Percentiles rank a stretch among this genome's conserved stretches.
These are phyloP conservation scores for Alnus glutinosa DNA, from an alignment of 306 rosid species.

Conservation along the genomic window DNA sequence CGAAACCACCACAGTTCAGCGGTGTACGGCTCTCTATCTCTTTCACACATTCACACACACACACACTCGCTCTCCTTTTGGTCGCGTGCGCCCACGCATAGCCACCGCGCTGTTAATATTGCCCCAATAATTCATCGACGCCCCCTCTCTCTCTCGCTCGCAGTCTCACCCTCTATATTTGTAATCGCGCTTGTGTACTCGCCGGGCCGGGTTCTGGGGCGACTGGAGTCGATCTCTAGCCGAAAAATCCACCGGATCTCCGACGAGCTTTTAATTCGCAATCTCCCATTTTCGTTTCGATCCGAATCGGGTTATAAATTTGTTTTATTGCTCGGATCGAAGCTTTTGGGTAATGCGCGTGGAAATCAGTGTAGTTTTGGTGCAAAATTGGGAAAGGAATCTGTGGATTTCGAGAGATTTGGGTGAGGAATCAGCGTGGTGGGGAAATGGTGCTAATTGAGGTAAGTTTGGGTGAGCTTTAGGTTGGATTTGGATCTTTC, in stretches of 20 bases:
- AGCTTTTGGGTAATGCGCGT: conserved; percentile 25
- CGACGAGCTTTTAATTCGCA: not conserved
- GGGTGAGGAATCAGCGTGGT: not conserved
- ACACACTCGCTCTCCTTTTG: not conserved
- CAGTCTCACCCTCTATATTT: not conserved
- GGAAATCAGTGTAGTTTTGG: conserved; percentile 6
- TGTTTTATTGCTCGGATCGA: conserved; percentile 1
- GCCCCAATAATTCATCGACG: too few relatives aligned
- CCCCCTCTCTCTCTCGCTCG: conserved; percentile 1
- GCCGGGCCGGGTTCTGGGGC: conserved; percentile 19
- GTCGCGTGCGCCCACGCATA: conserved; percentile 19
- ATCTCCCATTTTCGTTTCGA: not conserved
- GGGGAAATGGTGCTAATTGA: not conserved
- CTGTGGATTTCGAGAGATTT: not conserved
- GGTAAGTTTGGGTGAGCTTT: conserved; percentile 12
- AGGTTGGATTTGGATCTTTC: conserved; percentile 10
- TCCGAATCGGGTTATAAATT: conserved; percentile 9
- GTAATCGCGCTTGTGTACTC: conserved; percentile 18
- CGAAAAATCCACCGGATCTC: conserved; percentile 1
- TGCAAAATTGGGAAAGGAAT: not conserved
- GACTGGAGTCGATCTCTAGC: conserved; percentile 10
- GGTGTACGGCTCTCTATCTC: conserved; percentile 39
- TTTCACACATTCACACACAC: not conserved
- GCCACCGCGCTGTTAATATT: too few relatives aligned
- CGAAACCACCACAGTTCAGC: conserved; percentile 37